Evolutionary conservation across 495 filamentous ascomycete species (phyloP), one percentile per base, ranked within the genome.

Genomic region (Elasticomyces elasticus): DNA sequence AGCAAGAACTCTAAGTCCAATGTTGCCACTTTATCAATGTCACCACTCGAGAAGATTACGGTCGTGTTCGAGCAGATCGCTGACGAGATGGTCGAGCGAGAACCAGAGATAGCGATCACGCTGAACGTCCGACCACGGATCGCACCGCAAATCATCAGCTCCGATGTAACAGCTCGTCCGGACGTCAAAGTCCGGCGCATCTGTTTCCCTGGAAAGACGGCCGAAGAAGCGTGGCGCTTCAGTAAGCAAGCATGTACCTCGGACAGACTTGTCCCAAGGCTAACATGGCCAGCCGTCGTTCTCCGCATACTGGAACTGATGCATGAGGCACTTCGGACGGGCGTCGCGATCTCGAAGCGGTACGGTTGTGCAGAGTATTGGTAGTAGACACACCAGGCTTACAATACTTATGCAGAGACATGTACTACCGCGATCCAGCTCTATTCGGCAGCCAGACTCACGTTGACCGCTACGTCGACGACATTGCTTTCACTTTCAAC

Each of bases 381-480:
- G 23, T 42, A 15, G 3, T 17, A 12, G 25, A 13, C 15, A 38
- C 5, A 2, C 5, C 2, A 25, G 5, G 4, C 0, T 33, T 24
- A 51, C 42, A n/a, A 9, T 13, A 2, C 23, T 56, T 12, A 51
- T 33, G 19, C 51, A 94, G 92, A 61, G 89, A 92, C 55, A 86
- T 98, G 13, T 98, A 87, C 68, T 98, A 98, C 65, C 83, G 85
- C 51, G 79, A 95, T 60, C 82, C 86, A 0, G 76, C 79, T 37
- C 76, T 92, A 0, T 98, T 96, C 67, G 75, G 75, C 35, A 84
- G 74, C 24, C 94, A 97, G 62, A 61, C 62, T 15, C 76, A 82
- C 5, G 88, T 97, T 0, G 82, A 97, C 61, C 68, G 70, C 1
- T 78, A 90, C 54, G 75, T 97, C 1, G 89, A 98, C 62, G 87